Percentiles rank a stretch among this genome's conserved stretches.
Conservation (phyloP, 805 yeast genomes). For the Peterozyma toletana region DNA sequence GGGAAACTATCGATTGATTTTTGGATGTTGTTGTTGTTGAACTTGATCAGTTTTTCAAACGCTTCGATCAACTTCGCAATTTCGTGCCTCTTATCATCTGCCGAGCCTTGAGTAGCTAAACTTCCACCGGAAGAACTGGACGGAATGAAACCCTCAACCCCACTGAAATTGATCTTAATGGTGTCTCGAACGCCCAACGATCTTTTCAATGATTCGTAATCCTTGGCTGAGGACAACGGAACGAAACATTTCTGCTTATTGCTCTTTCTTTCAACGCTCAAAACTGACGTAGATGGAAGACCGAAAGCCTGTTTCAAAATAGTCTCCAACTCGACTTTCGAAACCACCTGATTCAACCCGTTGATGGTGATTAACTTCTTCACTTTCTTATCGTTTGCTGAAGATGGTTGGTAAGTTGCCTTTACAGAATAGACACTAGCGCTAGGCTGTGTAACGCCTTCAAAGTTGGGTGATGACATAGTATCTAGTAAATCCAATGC, state of each 20-base stretch:
- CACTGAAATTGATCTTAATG: conserved; percentile 24
- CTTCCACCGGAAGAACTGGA: background rate
- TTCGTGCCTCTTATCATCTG: conserved; percentile 2
- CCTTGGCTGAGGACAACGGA: conserved; percentile 27
- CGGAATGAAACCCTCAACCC: background rate
- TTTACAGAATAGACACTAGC: background rate
- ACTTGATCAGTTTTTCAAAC: conserved; percentile 8
- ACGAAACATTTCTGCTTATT: conserved; percentile 36
- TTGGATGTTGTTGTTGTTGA: conserved; percentile 2
- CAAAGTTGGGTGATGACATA: no score
- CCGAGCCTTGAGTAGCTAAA: background rate
- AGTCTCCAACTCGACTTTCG: conserved; percentile 1
- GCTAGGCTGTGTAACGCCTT: background rate
- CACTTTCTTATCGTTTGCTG: background rate
- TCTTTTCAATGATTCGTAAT: conserved; percentile 34
- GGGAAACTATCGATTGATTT: background rate
- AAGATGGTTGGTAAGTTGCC: background rate
- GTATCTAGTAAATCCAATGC: no score
- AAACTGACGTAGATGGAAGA: background rate
- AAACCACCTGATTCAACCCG: conserved; percentile 3
- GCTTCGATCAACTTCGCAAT: conserved; percentile 7
- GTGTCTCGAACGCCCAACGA: conserved; percentile 41
- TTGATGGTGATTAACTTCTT: conserved; percentile 4
- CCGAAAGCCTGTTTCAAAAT: conserved; percentile 3
- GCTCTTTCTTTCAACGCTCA: conserved; percentile 29